Evolutionary conservation across 2,329 filamentous ascomycete species (phyloP).

Genomic region (Aspergillus sp.): DNA sequence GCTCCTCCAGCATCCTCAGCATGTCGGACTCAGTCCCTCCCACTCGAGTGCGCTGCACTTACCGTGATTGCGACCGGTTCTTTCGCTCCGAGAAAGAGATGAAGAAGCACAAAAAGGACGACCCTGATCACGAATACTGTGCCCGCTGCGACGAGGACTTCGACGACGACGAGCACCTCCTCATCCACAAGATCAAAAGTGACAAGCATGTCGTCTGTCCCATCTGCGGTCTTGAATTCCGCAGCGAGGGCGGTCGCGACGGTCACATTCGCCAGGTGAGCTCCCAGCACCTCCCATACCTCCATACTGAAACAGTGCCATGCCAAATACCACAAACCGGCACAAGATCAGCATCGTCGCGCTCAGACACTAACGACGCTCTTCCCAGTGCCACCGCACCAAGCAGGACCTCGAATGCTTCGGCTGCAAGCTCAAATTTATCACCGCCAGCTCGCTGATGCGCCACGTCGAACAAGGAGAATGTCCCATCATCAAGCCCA

Average conservation of each 20-base stretch:
- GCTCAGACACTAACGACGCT: not conserved
- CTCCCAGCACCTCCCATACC: not conserved
- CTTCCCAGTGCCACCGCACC: slow-evolving; percentile 46
- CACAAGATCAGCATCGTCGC: no score
- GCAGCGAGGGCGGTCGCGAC: slow-evolving; percentile 50
- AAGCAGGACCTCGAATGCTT: slow-evolving; percentile 51
- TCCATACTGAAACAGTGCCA: no score
- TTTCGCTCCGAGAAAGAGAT: slow-evolving; percentile 49
- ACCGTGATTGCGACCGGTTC: slow-evolving; percentile 41
- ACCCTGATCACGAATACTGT: slow-evolving; percentile 41
- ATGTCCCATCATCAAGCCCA: slow-evolving; percentile 44
- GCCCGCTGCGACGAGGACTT: slow-evolving; percentile 46
- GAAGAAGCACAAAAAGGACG: slow-evolving; percentile 50
- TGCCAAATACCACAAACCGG: no score
- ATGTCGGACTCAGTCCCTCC: slow-evolving; percentile 7
- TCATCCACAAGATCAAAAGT: slow-evolving; percentile 49
- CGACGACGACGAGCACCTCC: slow-evolving; percentile 41
- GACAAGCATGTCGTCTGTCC: slow-evolving; percentile 53
- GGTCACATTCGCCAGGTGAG: slow-evolving; percentile 52
- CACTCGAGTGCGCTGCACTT: slow-evolving; percentile 44
- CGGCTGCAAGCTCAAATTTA: slow-evolving; percentile 48
- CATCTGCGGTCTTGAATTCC: slow-evolving; percentile 56
- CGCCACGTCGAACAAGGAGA: slow-evolving; percentile 54
- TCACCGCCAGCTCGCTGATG: slow-evolving; percentile 48
- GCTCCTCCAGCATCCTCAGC: not conserved